phyloP scores from a whole-genome alignment of 495 filamentous ascomycete species.

The Aspergillus heteromorphus region DNA sequence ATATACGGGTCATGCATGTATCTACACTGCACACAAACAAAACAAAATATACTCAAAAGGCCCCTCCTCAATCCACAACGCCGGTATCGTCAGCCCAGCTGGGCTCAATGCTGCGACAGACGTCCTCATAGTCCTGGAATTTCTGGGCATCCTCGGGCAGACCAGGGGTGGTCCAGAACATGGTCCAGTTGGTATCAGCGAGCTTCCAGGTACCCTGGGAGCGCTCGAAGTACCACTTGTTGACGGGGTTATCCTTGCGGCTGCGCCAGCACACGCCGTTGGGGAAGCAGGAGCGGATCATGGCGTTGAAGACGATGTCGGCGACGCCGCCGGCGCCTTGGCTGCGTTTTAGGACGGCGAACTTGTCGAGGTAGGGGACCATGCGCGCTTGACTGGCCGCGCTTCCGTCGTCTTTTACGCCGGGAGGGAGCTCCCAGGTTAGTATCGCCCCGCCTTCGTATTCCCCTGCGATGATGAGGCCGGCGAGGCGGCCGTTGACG shows the following conservation, averaged over 20 bases:
- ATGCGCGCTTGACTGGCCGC: conserved; percentile 48
- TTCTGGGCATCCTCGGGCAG: conserved; percentile 44
- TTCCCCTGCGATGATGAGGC: conserved; percentile 88
- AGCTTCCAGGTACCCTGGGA: conserved; percentile 78
- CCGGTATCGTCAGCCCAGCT: conserved; percentile 75
- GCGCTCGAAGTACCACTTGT: conserved; percentile 95
- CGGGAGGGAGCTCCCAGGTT: conserved; percentile 84
- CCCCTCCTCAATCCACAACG: conserved; percentile 54
- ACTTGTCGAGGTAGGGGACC: conserved; percentile 96
- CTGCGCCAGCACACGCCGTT: conserved; percentile 76
- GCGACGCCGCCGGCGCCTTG: conserved; percentile 92
- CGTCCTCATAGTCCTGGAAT: conserved; percentile 75
- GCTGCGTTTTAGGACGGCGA: conserved; percentile 81
- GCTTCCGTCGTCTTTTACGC: conserved; percentile 47
- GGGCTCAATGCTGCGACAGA: conserved; percentile 73
- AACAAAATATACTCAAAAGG: too few relatives aligned
- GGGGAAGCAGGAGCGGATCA: conserved; percentile 85
- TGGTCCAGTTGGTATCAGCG: conserved; percentile 75
- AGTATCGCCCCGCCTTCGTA: conserved; percentile 95
- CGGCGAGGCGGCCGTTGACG: conserved; percentile 72
- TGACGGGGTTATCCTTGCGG: conserved; percentile 75
- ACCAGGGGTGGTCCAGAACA: conserved; percentile 91
- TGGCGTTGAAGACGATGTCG: conserved; percentile 91
- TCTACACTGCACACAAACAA: too few relatives aligned
- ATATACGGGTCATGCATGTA: too few relatives aligned